A percentile compares a stretch with the other conserved stretches of the same genome.
phyloP scores from a whole-genome alignment of 345 rosid genomes.

The Hevea brasiliensis region DNA sequence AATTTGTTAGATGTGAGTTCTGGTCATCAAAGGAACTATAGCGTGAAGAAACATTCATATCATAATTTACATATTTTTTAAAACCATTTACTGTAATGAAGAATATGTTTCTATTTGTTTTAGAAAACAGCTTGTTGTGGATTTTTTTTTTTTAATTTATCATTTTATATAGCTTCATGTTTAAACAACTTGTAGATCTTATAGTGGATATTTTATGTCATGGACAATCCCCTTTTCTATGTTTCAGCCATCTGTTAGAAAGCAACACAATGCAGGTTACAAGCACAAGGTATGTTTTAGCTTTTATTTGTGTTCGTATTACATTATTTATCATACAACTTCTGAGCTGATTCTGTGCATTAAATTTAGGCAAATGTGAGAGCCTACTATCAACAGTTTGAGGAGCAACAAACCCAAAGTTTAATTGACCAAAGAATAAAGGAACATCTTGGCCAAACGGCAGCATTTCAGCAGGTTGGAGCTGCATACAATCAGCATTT shows the following conservation, averaged over 20 bases:
- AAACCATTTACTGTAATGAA: too few species aligned
- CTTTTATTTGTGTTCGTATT: neutral
- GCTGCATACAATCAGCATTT: conserved; percentile 85
- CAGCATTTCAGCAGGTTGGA: conserved; percentile 86
- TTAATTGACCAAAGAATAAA: conserved; percentile 92
- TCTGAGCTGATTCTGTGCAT: neutral
- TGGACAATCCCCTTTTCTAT: neutral
- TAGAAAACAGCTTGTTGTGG: neutral
- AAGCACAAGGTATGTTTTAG: conserved; percentile 86
- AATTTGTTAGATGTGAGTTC: too few species aligned
- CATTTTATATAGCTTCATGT: neutral
- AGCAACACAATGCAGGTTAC: conserved; percentile 98
- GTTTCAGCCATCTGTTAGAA: conserved; percentile 94
- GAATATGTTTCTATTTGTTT: neutral
- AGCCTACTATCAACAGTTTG: conserved; percentile 91
- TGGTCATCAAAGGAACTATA: too few species aligned
- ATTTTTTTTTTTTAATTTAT: too few species aligned
- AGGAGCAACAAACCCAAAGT: conserved; percentile 97
- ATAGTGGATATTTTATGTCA: neutral
- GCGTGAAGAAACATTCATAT: too few species aligned
- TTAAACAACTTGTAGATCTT: neutral
- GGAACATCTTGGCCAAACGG: conserved; percentile 91
- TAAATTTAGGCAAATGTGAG: conserved; percentile 80
- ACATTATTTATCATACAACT: neutral
- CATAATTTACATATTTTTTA: too few species aligned